These are phyloP conservation scores for Boletus sp. DNA, from an alignment of 768 basidiomycete species.

Conservation along the genomic window DNA sequence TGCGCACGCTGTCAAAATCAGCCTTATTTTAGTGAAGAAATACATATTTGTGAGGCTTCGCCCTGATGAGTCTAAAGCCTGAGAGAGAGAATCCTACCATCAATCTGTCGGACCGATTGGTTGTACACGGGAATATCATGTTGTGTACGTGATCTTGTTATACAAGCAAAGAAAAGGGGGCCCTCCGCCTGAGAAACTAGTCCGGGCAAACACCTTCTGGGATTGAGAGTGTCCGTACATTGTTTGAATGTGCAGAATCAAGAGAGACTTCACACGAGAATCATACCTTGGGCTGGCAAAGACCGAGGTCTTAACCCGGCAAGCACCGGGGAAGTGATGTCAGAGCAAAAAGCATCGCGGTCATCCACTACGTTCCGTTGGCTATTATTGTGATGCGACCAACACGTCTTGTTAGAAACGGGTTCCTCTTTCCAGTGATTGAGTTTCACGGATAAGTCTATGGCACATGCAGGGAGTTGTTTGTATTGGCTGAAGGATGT, in stretches of 20 bases:
- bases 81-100: slow-evolving; percentile 18
- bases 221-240: slow-evolving; percentile 6
- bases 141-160: slow-evolving; percentile 28
- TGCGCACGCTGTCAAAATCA: slow-evolving; percentile 26
- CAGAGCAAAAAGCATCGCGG: slow-evolving; percentile 18
- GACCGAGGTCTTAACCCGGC: slow-evolving; percentile 21
- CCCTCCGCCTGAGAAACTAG: slow-evolving; percentile 25
- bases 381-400: slow-evolving; percentile 3
- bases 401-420: background rate
- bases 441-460: slow-evolving; percentile 8
- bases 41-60: slow-evolving; percentile 10
- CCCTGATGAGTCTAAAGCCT: slow-evolving; percentile 22
- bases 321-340: slow-evolving; percentile 18
- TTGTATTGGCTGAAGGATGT: slow-evolving; percentile 2
- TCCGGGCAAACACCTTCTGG: slow-evolving; percentile 1
- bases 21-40: slow-evolving; percentile 5
- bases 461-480: slow-evolving; percentile 1
- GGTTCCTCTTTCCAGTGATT: slow-evolving; percentile 6
- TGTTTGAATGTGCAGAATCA: slow-evolving; percentile 6
- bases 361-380: slow-evolving; percentile 3
- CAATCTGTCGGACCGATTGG: slow-evolving; percentile 6
- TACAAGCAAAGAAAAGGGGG: slow-evolving; percentile 15
- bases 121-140: slow-evolving; percentile 7
- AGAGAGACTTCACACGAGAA: slow-evolving; percentile 16
- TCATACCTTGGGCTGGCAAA: slow-evolving; percentile 15